A percentile compares a stretch with the other conserved stretches of the same genome.
Evolutionary conservation across 331 rosid genomes (phyloP).

Genomic region (Spiraea crenata): DNA sequence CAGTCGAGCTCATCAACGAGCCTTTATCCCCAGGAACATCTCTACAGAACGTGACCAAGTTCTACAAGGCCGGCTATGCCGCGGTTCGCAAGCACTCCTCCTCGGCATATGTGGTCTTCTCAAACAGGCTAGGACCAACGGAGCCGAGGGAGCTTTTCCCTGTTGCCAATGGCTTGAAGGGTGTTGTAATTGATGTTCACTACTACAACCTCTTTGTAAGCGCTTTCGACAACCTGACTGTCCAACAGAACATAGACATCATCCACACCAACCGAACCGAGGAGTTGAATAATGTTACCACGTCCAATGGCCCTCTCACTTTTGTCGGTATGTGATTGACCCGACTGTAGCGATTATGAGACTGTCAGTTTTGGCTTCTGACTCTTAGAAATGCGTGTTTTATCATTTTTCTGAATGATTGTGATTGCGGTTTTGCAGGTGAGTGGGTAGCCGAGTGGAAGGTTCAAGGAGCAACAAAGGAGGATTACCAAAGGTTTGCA

Average conservation of each 20-base stretch:
- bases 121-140: conserved; percentile 46
- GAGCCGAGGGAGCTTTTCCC: conserved; percentile 52
- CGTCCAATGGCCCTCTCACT: conserved; percentile 71
- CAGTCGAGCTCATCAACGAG: conserved; percentile 71
- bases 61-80: conserved; percentile 58
- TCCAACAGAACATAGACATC: conserved; percentile 59
- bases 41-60: conserved; percentile 44
- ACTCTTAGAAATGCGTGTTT: too few relatives aligned
- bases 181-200: conserved; percentile 64
- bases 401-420: too few relatives aligned
- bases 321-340: conserved; percentile 49
- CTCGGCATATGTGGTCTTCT: conserved; percentile 50
- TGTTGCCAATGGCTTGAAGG: conserved; percentile 39
- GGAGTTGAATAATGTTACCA: conserved; percentile 43
- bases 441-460: conserved; percentile 88
- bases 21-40: conserved; percentile 55
- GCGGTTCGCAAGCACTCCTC: conserved; percentile 57
- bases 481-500: conserved; percentile 54
- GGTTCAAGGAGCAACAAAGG: conserved; percentile 42
- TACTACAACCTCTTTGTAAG: conserved; percentile 52
- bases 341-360: neutral
- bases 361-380: neutral
- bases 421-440: conserved; percentile 33
- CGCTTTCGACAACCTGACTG: conserved; percentile 33
- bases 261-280: conserved; percentile 45